A percentile compares a stretch with the other conserved stretches of the same genome.
These are phyloP conservation scores for Purpureocillium lavendulum DNA, from an alignment of 2,329 filamentous ascomycete genomes.

Conservation along the genomic window DNA sequence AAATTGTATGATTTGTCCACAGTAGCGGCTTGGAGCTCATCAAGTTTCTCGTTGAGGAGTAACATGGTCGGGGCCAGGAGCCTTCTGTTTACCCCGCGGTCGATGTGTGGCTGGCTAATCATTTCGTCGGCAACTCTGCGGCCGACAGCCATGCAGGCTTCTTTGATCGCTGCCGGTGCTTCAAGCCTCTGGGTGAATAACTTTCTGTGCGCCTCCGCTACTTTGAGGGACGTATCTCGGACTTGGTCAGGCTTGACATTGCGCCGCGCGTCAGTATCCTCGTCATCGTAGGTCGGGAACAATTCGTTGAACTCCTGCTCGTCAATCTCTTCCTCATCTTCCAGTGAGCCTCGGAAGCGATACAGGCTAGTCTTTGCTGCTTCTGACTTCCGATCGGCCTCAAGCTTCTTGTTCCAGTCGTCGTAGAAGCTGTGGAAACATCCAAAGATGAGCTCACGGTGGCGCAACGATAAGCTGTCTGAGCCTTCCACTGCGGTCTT, in stretches of 20 bases:
- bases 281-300: conserved; percentile 66
- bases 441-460: conserved; percentile 51
- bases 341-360: conserved; percentile 68
- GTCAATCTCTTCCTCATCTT: conserved; percentile 68
- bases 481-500: conserved; percentile 39
- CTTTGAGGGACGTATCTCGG: conserved; percentile 48
- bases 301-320: conserved; percentile 69
- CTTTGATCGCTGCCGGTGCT: conserved; percentile 31
- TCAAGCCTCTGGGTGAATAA: conserved; percentile 39
- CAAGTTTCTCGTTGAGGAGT: conserved; percentile 53
- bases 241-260: conserved; percentile 29
- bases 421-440: conserved; percentile 67
- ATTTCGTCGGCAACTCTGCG: conserved; percentile 24
- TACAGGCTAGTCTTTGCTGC: conserved; percentile 71
- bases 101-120: conserved; percentile 16
- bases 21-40: conserved; percentile 27
- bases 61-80: conserved; percentile 61
- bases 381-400: conserved; percentile 66
- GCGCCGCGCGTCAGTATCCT: conserved; percentile 23
- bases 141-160: conserved; percentile 35
- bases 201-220: conserved; percentile 52
- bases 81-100: conserved; percentile 34
- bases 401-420: conserved; percentile 72
- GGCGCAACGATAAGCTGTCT: conserved; percentile 26
- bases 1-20: conserved; percentile 63